These are phyloP conservation scores for Leucoagaricus sp. DNA, from an alignment of 1,284 basidiomycete genomes.

Conservation along the genomic window DNA sequence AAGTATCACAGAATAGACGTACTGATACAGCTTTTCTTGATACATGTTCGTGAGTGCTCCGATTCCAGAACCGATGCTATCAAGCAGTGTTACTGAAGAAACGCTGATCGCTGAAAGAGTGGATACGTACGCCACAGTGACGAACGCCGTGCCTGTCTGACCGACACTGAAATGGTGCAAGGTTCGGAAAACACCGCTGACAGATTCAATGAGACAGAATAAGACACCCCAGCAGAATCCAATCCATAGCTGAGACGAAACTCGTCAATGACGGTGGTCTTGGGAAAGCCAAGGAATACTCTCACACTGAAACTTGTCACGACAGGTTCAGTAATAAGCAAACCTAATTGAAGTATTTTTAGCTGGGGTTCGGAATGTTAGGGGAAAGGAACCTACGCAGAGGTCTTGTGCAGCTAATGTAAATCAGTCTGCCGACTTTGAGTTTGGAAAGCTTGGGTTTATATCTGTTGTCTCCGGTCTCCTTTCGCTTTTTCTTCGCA, in stretches of 20 bases:
- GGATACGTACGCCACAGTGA: constrained; percentile 54
- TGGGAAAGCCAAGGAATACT: constrained; percentile 2
- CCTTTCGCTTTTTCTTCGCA: constrained; percentile 59
- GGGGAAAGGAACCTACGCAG: constrained; percentile 46
- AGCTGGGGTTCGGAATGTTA: neutral
- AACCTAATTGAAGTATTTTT: constrained; percentile 35
- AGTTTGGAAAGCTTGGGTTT: constrained; percentile 60
- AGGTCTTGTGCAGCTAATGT: constrained; percentile 68
- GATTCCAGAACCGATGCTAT: constrained; percentile 61
- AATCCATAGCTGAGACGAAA: constrained; percentile 59
- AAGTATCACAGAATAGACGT: constrained; percentile 19
- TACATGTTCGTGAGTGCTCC: constrained; percentile 60
- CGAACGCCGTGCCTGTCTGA: constrained; percentile 63
- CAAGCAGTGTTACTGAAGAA: neutral
- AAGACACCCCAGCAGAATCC: constrained; percentile 80
- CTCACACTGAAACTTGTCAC: constrained; percentile 73
- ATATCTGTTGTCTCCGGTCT: constrained; percentile 61
- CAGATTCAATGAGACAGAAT: constrained; percentile 69
- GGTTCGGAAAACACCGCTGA: constrained; percentile 58
- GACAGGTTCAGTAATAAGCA: constrained; percentile 76
- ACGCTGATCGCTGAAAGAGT: neutral
- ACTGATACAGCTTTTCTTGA: constrained; percentile 72
- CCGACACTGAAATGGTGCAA: constrained; percentile 71
- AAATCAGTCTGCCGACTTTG: constrained; percentile 56
- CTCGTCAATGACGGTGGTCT: neutral